Conservation (phyloP, 2,329 filamentous ascomycete genomes). For the Diplodia sapinea region DNA sequence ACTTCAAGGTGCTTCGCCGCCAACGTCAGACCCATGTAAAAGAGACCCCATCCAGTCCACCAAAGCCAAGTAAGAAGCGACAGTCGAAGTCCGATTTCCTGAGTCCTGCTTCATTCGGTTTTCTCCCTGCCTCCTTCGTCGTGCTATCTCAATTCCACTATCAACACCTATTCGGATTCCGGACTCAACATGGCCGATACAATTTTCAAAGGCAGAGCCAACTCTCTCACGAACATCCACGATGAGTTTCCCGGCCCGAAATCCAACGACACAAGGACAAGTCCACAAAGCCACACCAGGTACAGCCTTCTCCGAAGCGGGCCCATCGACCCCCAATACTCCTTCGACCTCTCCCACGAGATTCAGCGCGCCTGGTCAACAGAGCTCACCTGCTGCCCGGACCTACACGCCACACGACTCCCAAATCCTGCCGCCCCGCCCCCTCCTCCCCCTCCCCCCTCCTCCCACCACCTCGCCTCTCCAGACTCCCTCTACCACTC, state of each 20-base stretch:
- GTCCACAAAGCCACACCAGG: not conserved
- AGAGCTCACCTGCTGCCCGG: slow-evolving; percentile 20
- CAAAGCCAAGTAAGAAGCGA: too few species aligned
- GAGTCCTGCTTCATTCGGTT: too few species aligned
- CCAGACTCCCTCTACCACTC: slow-evolving; percentile 11
- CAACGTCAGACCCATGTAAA: not conserved
- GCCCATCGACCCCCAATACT: slow-evolving; percentile 11
- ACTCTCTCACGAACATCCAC: not conserved
- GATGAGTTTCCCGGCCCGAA: not conserved
- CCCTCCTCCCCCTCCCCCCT: not conserved
- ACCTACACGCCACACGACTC: not conserved
- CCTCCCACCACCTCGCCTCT: not conserved
- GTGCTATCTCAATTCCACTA: not conserved
- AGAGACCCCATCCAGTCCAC: too few species aligned
- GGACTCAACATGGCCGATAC: not conserved
- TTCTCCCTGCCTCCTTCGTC: not conserved
- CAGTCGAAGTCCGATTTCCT: too few species aligned
- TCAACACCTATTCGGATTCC: not conserved
- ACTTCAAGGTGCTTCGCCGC: slow-evolving; percentile 26
- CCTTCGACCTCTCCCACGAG: slow-evolving; percentile 23
- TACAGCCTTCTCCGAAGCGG: slow-evolving; percentile 15
- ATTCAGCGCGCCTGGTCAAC: slow-evolving; percentile 26
- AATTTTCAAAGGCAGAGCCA: not conserved
- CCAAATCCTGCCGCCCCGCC: not conserved
- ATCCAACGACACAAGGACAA: not conserved